These are phyloP conservation scores for Aleurites moluccanus DNA, from an alignment of 441 rosid genomes.

Conservation along the genomic window DNA sequence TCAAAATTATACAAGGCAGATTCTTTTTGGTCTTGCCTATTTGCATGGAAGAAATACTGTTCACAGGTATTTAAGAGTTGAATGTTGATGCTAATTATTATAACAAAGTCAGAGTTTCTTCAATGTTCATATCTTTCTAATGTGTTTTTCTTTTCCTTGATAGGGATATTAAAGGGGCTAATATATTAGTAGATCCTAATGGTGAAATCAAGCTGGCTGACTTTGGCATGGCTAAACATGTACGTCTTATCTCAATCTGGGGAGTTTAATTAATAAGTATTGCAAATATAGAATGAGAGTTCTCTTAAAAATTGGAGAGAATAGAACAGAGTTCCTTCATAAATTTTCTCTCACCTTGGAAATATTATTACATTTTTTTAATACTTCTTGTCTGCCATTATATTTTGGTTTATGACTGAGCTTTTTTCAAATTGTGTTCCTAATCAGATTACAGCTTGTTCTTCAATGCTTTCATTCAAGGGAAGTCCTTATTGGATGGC, in stretches of 20 bases:
- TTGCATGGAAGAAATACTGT: slow-evolving; percentile 89
- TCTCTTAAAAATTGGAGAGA: neutral
- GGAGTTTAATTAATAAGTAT: slow-evolving; percentile 7
- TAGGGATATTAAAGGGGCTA: slow-evolving; percentile 98
- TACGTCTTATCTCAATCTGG: slow-evolving; percentile 33
- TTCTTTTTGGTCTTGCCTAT: slow-evolving; percentile 83
- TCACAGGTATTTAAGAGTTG: slow-evolving; percentile 58
- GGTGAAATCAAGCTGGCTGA: slow-evolving; percentile 95
- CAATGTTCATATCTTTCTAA: slow-evolving; percentile 14
- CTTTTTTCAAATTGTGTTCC: slow-evolving; percentile 24
- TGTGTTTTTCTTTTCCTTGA: slow-evolving; percentile 23
- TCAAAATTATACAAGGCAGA: slow-evolving; percentile 89
- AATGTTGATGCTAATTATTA: neutral
- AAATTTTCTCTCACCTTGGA: neutral
- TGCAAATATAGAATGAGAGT: neutral
- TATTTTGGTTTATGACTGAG: slow-evolving; percentile 9
- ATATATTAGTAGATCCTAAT: slow-evolving; percentile 87
- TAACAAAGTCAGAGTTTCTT: slow-evolving; percentile 10
- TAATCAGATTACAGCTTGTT: slow-evolving; percentile 60
- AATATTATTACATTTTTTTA: neutral
- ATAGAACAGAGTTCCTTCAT: neutral
- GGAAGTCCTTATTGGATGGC: slow-evolving; percentile 99
- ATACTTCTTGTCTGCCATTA: neutral
- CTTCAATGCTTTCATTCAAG: slow-evolving; percentile 94
- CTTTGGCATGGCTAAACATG: slow-evolving; percentile 99